phyloP scores from a whole-genome alignment of 1,284 basidiomycete genomes.

The Ustilago esculenta region DNA sequence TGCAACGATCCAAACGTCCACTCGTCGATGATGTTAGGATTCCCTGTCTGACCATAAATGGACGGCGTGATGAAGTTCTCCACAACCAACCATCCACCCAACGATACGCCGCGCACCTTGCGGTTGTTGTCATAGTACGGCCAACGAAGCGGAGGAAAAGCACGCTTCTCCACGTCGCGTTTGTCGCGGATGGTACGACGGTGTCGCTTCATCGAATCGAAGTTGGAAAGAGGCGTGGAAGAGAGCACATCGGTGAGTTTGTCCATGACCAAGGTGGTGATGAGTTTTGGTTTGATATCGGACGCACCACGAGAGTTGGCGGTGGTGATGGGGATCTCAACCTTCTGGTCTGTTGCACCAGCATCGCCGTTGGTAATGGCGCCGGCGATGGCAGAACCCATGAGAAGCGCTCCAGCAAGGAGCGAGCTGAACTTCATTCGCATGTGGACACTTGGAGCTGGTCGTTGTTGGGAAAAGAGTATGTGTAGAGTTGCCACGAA shows the following conservation, averaged over 20 bases:
- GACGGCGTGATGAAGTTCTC: conserved; percentile 61
- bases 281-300: conserved; percentile 17
- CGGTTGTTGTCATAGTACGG: conserved; percentile 24
- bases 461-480: no score
- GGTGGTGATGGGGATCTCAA: conserved; percentile 23
- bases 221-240: conserved; percentile 14
- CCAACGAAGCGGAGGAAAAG: conserved; percentile 31
- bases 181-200: conserved; percentile 3
- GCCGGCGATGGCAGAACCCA: conserved; percentile 12
- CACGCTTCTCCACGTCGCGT: conserved; percentile 4
- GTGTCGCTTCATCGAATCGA: conserved; percentile 11
- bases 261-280: conserved; percentile 22
- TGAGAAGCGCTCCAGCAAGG: conserved; percentile 14
- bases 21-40: conserved; percentile 75
- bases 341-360: neutral
- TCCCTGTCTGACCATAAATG: conserved; percentile 70
- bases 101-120: conserved; percentile 59
- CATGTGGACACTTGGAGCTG: no score
- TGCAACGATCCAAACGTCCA: conserved; percentile 79
- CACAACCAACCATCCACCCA: conserved; percentile 64
- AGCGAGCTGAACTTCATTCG: conserved; percentile 33
- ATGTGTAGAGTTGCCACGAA: neutral
- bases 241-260: conserved; percentile 11
- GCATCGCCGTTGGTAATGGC: neutral
- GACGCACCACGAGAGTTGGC: conserved; percentile 42